Evolutionary conservation across 192 early-diverging fungal species (phyloP), one percentile per base, ranked within the genome.

Genomic region (Entomortierella beljakovae): DNA sequence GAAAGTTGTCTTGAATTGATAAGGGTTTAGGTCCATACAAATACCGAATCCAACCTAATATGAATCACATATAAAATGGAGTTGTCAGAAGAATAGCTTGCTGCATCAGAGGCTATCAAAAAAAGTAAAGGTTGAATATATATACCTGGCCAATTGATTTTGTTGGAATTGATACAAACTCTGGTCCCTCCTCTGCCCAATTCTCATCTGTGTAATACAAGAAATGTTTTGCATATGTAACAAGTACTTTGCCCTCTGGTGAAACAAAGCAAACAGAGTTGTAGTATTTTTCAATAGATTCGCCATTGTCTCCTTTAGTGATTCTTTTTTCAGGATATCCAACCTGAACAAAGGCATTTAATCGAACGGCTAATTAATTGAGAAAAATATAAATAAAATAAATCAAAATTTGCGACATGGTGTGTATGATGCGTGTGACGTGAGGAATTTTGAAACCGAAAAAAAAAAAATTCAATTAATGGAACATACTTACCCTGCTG

Each of bases 11-110:
- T 87, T 66, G 77, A 94, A 95, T 42, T 82, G 72, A 56, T 90
- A 92, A 4, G 93, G 94, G 63, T 94, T 95, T 22, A 95, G 31
- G 80, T 95, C 94, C 94, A 95, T 94, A 59, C 94, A 95, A 10
- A 95, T 95, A 4, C 90, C 93, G 50, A 90, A 76, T n/a, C 90
- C 93, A 23, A 93, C 83, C 89, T 89, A 67, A 34, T 8, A 16
- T 40, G 22, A 1, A 25, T 54, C 26, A 22, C 33, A 22, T 35
- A 22, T 23, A 37, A 51, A 38, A 59, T 22, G 57, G 58, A 61
- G 22, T 3, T 57, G 34, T 16, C 13, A 52, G 11, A 40, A 62
- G 20, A 35, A 1, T 20, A 58, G 13, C 13, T 5, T n/a, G 13
- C 57, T 22, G 23, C 9, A 8, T 43, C 9, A 11, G 38, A 43